Base-by-base conservation (phyloP, 805 yeast genomes). In the Danielia oregonensis region DNA sequence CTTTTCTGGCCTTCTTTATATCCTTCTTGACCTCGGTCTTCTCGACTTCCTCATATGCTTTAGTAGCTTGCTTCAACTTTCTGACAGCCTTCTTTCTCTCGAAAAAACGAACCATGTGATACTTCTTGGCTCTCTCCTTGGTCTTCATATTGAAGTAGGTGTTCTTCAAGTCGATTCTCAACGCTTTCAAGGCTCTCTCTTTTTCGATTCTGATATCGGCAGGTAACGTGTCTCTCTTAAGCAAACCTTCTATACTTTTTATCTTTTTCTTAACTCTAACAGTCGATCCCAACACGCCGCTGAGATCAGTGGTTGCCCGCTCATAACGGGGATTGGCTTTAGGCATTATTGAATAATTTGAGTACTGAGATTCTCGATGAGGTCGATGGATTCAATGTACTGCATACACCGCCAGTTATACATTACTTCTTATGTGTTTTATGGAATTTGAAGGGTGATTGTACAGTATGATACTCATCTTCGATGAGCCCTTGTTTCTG, bases 51-150 rank as follows among this genome's bases (percentile, higher is more conserved):
- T 61, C 63, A 21, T 64, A 43, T 9, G 57, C 52, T 29, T 65
- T 68, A 30, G 49, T 52, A 2, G 77, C 74, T 36, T 65, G 72
- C 44, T 81, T 83, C 52, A 85, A 76, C 38, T 68, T 74, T 53
- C 95, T 74, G 17, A 76, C 47, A 0, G 96, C 93, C 70, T 88
- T 89, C 63, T 87, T 86, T 53, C 74, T 78, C 59, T 89, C 97
- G 43, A 93, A 86, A 55, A 93, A 93, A 46, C 91, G 74, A 31
- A 93, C 87, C 89, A 87, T 88, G 55, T 87, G 96, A 57, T 93
- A 93, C 61, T 82, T 85, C 46, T 79, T 74, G 9, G 86, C 76
- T 25, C 68, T 61, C 34, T 72, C 68, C 43, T 70, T 73, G 12
- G 75, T 73, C 44, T 65, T 69, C 30, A 65, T 61, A 19, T 61